A percentile compares a stretch with the other conserved stretches of the same genome.
Evolutionary conservation across 257 asterid genomes (phyloP).

Genomic region (Scutellaria galericulata): DNA sequence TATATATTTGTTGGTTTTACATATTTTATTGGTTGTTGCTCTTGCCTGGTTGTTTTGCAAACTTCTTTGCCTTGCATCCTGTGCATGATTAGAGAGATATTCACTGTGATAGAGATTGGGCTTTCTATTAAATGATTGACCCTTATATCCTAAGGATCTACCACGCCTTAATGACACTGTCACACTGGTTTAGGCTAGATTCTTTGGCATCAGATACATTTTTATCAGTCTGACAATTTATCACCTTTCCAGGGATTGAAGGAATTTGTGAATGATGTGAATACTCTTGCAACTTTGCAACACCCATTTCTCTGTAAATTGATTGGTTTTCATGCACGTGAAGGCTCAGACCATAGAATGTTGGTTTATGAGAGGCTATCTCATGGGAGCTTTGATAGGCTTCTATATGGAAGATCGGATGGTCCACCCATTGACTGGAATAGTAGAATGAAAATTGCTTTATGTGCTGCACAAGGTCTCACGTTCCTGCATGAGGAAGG

Average conservation of each 20-base stretch:
- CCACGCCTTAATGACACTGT: neutral
- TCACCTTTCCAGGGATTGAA: slow-evolving; percentile 67
- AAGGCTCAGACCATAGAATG: slow-evolving; percentile 82
- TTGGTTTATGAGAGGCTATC: slow-evolving; percentile 84
- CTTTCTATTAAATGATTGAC: neutral
- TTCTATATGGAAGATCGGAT: slow-evolving; percentile 83
- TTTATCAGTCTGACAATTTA: slow-evolving; percentile 9
- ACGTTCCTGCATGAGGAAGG: slow-evolving; percentile 97
- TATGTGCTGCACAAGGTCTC: slow-evolving; percentile 93
- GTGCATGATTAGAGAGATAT: slow-evolving; percentile 10
- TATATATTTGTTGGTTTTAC: slow-evolving; percentile 34
- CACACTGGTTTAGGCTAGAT: neutral
- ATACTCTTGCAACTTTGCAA: slow-evolving; percentile 79
- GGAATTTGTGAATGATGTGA: slow-evolving; percentile 81
- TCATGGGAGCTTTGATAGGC: slow-evolving; percentile 90
- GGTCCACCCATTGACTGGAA: slow-evolving; percentile 98
- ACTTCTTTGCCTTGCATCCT: neutral
- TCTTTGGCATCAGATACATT: neutral
- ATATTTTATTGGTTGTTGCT: slow-evolving; percentile 6
- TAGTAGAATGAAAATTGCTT: slow-evolving; percentile 86
- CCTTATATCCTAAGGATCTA: neutral
- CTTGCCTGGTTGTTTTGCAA: neutral
- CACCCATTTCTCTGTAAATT: slow-evolving; percentile 79
- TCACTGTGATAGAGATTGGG: neutral
- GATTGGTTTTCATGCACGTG: slow-evolving; percentile 90